Evolutionary conservation across 139 green algal species (phyloP), one percentile per base, ranked within the genome.

Genomic region (Chlamydomonas schloesseri): DNA sequence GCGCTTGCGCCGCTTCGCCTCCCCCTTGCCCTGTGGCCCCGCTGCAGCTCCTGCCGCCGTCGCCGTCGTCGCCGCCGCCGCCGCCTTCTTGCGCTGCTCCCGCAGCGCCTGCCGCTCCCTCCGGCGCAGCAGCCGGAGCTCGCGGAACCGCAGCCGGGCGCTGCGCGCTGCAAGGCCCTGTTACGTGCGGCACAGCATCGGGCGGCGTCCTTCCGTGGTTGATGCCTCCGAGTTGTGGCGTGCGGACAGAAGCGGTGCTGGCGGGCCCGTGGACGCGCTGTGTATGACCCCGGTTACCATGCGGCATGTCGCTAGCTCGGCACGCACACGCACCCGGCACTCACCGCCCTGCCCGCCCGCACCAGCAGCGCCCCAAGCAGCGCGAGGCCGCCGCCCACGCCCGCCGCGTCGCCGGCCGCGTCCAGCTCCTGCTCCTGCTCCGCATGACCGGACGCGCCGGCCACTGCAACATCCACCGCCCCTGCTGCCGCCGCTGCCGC

Each of bases 341-440:
- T 74, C 42, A 84, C 77, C 77, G 77, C 77, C 17, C 14, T 14
- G 29, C 65, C 79, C 47, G 79, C 79, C 20, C 31, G 24, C 47
- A 50, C 65, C 65, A 85, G 68, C 31, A 85, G 31, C 65, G 23
- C n/a, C 46, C 20, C 65, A 20, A 85, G 47, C 42, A 73, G 67
- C 64, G 36, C 67, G 47, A 85, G 46, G 0, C 79, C 79, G 3
- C 5, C 21, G 21, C 79, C 67, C 46, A 77, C 17, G 0, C 64
- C 64, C 64, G 46, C 60, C 26, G 60, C 78, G 64, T 34, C 64
- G 42, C 31, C 42, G 28, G 46, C 62, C 62, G 55, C 34, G n/a
- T 14, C 60, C 65, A 21, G 58, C 42, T 21, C 36, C 36, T 60
- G 14, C 57, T 36, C 36, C 5, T 24, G 9, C 28, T 14, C 62